These are phyloP conservation scores for Trichoderma koningii DNA, from an alignment of 2,329 filamentous ascomycete species.

Conservation along the genomic window DNA sequence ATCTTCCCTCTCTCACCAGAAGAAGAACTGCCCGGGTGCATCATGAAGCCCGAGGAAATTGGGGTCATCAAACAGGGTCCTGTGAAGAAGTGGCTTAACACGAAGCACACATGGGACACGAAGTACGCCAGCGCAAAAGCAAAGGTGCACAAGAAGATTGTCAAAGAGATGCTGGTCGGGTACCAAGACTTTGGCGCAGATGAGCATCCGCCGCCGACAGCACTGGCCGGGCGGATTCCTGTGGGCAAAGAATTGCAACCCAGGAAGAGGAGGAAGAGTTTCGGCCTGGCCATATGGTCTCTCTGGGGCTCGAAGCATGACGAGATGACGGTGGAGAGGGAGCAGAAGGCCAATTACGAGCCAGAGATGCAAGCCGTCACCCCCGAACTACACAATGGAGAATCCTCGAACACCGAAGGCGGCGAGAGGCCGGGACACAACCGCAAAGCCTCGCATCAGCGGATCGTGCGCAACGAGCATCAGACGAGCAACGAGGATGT, in stretches of 20 bases:
- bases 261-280: slow-evolving; percentile 64
- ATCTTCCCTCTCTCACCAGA: slow-evolving; percentile 68
- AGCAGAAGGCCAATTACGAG: slow-evolving; percentile 52
- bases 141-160: slow-evolving; percentile 70
- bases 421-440: slow-evolving; percentile 39
- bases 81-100: slow-evolving; percentile 78
- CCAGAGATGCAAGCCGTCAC: slow-evolving; percentile 39
- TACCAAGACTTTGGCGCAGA: slow-evolving; percentile 70
- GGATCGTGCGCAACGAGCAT: slow-evolving; percentile 54
- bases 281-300: slow-evolving; percentile 81
- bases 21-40: slow-evolving; percentile 66
- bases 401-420: slow-evolving; percentile 46
- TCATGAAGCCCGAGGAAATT: slow-evolving; percentile 62
- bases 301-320: slow-evolving; percentile 90
- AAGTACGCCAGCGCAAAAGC: slow-evolving; percentile 70
- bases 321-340: slow-evolving; percentile 66
- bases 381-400: slow-evolving; percentile 47
- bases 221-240: slow-evolving; percentile 71
- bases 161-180: slow-evolving; percentile 71
- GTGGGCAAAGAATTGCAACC: slow-evolving; percentile 44
- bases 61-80: slow-evolving; percentile 80
- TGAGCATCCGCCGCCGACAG: slow-evolving; percentile 80
- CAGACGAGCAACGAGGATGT: slow-evolving; percentile 44
- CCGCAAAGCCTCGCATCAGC: slow-evolving; percentile 48
- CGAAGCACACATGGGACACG: slow-evolving; percentile 71